Base-by-base conservation (phyloP, 441 rosid species). In the Euphorbia celastroides region DNA sequence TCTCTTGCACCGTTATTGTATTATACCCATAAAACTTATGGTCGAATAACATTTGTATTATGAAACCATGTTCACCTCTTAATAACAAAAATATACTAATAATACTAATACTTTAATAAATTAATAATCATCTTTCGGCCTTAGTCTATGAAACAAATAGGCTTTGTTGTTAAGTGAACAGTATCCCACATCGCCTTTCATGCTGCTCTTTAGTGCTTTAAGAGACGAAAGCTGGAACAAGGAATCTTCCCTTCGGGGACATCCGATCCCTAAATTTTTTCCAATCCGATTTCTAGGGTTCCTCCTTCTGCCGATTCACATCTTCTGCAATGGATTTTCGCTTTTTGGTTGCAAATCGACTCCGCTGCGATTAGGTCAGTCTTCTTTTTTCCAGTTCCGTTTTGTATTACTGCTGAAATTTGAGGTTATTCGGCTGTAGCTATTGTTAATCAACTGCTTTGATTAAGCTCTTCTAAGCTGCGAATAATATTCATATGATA, bases 241-340 rank as follows among this genome's bases (percentile, higher is more conserved):
- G 12, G 44, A 0, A 9, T 4, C 1, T 62, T 77, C 67, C 74
- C 76, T 38, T 73, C 61, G 72, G 70, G 69, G 74, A 68, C 73
- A 63, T 71, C 89, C 50, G 80, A 87, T 82, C 22, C 56, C 56
- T 19, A 51, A 51, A 19, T 51, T 51, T 51, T 51, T 51, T 51
- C 1, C 7, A n/a, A 16, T 48, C 22, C 52, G 8, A 16, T 48
- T 17, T 48, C 51, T 16, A 2, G 5, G 4, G 17, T 1, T 2
- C 19, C 51, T 7, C 7, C 2, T 1, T 1, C 19, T n/a, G n/a
- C n/a, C n/a, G n/a, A n/a, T n/a, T 14, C 2, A 2, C 2, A 2
- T 46, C 19, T 46, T 2, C 19, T 8, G 2, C 19, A 16, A 7
- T 16, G 2, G 2, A 2, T 14, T 17, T 8, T 17, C n/a, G n/a